Percentiles rank a stretch among this genome's conserved stretches.
Evolutionary conservation across 164 flowering plant species (phyloP).

Genomic region (Buxus sempervirens): DNA sequence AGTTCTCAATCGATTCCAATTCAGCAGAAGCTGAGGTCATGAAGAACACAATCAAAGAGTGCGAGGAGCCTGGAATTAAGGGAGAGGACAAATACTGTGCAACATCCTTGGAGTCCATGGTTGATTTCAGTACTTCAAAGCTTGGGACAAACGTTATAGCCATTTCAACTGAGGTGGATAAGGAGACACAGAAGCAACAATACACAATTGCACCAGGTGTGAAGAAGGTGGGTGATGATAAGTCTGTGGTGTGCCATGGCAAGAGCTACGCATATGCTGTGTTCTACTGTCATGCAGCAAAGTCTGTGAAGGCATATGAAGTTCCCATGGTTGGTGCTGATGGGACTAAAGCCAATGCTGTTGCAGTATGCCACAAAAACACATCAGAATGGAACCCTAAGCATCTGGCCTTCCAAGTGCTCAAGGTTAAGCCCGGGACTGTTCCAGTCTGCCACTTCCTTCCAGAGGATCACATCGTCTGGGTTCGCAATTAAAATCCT

Average conservation of each 20-base stretch:
- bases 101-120: conserved; percentile 46
- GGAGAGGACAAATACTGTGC: conserved; percentile 52
- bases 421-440: conserved; percentile 43
- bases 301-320: conserved; percentile 26
- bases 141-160: conserved; percentile 33
- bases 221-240: conserved; percentile 21
- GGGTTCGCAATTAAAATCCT: conserved; percentile 24
- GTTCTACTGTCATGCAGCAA: conserved; percentile 36
- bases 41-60: conserved; percentile 35
- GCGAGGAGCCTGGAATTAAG: conserved; percentile 27
- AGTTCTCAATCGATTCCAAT: conserved; percentile 28
- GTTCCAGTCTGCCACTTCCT: conserved; percentile 52
- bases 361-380: conserved; percentile 42
- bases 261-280: conserved; percentile 39
- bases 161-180: conserved; percentile 38
- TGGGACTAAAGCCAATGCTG: conserved; percentile 37
- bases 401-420: conserved; percentile 48
- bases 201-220: conserved; percentile 24
- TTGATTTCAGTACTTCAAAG: conserved; percentile 41
- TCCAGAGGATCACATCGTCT: conserved; percentile 41
- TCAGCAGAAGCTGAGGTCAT: conserved; percentile 37
- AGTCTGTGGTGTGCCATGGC: conserved; percentile 45
- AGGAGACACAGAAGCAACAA: conserved; percentile 25
- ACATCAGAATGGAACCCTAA: conserved; percentile 52
- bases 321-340: conserved; percentile 36